These are phyloP conservation scores for Dioscorea dumetorum DNA, from an alignment of 106 monocot species.

Conservation along the genomic window DNA sequence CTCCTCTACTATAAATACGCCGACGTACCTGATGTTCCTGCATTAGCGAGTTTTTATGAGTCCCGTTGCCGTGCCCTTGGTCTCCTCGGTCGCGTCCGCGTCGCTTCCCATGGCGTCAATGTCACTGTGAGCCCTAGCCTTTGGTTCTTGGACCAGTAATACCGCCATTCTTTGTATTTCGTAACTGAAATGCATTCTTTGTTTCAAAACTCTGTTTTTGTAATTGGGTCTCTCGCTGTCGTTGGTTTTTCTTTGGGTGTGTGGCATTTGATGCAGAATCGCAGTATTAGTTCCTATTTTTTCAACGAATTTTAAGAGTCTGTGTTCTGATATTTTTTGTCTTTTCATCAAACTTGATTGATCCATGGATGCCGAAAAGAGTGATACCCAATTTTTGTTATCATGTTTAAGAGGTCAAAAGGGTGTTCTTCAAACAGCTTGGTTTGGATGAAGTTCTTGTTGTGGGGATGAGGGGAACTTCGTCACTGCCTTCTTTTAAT, in stretches of 20 bases:
- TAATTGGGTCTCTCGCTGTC: not conserved
- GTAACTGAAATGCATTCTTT: no score
- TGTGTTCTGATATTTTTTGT: not conserved
- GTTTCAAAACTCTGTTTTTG: no score
- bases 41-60: conserved; percentile 51
- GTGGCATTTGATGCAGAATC: not conserved
- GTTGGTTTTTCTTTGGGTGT: not conserved
- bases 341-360: no score
- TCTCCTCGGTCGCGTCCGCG: conserved; percentile 84
- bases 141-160: no score
- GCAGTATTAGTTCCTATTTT: not conserved
- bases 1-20: conserved; percentile 95
- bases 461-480: no score
- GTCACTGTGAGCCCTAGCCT: conserved; percentile 49
- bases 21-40: conserved; percentile 36
- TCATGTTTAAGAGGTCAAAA: no score
- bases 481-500: no score
- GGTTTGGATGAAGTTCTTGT: no score
- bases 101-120: conserved; percentile 90
- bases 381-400: no score
- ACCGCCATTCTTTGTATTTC: no score
- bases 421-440: no score
- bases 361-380: no score
- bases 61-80: conserved; percentile 60
- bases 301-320: not conserved